phyloP scores from a whole-genome alignment of 805 yeast genomes.

The Ogataea minuta region DNA sequence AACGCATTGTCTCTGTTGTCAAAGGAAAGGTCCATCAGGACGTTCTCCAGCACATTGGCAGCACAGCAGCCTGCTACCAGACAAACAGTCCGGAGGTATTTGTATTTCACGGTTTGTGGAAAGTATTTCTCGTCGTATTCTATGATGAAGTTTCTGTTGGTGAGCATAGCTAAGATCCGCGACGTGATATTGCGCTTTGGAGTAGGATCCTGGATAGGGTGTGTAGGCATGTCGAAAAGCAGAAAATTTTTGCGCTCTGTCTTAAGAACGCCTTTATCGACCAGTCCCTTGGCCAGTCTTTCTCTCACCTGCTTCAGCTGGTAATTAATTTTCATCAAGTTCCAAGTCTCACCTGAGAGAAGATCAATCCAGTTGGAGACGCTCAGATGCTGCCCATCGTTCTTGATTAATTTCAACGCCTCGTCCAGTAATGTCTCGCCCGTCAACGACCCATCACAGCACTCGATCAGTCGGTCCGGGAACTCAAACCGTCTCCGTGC shows the following conservation, averaged over 20 bases:
- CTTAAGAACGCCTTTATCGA: conserved; percentile 93
- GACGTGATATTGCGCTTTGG: conserved; percentile 79
- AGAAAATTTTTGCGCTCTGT: conserved; percentile 95
- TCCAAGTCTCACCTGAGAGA: conserved; percentile 96
- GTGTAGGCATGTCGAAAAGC: conserved; percentile 97
- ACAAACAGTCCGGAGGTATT: conserved; percentile 72
- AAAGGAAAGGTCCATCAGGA: conserved; percentile 68
- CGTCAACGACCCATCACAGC: conserved; percentile 79
- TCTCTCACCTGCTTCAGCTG: conserved; percentile 97
- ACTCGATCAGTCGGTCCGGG: conserved; percentile 84
- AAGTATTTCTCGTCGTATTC: conserved; percentile 59
- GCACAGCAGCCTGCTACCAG: conserved; percentile 90
- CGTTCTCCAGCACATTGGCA: conserved; percentile 94
- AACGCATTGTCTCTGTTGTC: conserved; percentile 92
- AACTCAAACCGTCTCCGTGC: conserved; percentile 86
- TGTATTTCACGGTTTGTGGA: conserved; percentile 65
- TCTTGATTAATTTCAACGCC: conserved; percentile 84
- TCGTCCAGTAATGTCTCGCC: conserved; percentile 96
- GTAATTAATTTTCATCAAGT: conserved; percentile 86
- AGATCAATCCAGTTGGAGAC: conserved; percentile 93
- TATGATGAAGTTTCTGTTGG: conserved; percentile 65
- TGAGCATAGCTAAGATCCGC: conserved; percentile 67
- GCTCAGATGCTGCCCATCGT: conserved; percentile 71
- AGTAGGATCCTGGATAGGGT: conserved; percentile 84
- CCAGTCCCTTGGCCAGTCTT: conserved; percentile 92